Conservation (phyloP, 2,329 filamentous ascomycete species). For the Hypoxylon sp. region DNA sequence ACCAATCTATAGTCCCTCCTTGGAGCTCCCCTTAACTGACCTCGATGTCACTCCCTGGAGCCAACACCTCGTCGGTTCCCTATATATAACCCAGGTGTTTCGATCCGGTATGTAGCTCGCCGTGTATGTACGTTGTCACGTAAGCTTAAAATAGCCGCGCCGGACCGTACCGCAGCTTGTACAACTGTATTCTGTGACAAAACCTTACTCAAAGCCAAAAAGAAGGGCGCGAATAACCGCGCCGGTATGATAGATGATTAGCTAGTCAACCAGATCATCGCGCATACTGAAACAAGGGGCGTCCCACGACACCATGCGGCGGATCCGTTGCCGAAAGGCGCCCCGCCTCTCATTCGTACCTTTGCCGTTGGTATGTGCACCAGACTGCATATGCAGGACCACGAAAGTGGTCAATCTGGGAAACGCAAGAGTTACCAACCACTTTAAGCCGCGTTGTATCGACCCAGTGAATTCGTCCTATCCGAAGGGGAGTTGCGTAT, state of each 20-base stretch:
- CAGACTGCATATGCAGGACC: constrained; percentile 31
- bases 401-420: constrained; percentile 18
- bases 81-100: neutral
- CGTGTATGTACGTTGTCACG: constrained; percentile 3
- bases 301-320: constrained; percentile 19
- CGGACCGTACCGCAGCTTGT: constrained; percentile 26
- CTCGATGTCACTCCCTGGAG: neutral
- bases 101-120: neutral
- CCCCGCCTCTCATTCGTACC: constrained; percentile 27
- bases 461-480: constrained; percentile 7
- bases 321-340: constrained; percentile 28
- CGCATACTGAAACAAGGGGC: constrained; percentile 26
- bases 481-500: constrained; percentile 17
- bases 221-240: constrained; percentile 22
- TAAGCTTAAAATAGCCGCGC: constrained; percentile 17
- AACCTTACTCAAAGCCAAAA: neutral
- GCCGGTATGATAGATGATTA: constrained; percentile 20
- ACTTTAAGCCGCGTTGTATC: constrained; percentile 12
- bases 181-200: constrained; percentile 7
- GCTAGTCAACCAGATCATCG: constrained; percentile 12
- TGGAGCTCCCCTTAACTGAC: neutral
- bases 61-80: neutral
- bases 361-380: constrained; percentile 17
- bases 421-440: constrained; percentile 25
- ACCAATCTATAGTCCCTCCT: neutral